These are phyloP conservation scores for Phytopythium helicoides DNA, from an alignment of 352 stramenopile species.

Conservation along the genomic window DNA sequence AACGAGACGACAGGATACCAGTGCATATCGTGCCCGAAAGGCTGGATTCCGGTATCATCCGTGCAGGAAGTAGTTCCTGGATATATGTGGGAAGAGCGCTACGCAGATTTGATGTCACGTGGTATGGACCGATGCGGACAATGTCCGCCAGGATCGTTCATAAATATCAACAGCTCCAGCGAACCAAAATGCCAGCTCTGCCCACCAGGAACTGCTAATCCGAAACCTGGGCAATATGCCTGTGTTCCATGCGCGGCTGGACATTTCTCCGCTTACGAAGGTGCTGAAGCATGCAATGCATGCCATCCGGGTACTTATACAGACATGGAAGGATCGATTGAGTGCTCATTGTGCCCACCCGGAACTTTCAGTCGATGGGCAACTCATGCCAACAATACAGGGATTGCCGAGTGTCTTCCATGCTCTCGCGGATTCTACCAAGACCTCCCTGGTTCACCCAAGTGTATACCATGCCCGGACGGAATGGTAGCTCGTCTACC, in stretches of 20 bases:
- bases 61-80: conserved; percentile 2
- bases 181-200: neutral
- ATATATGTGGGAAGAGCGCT: conserved; percentile 2
- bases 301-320: conserved; percentile 50
- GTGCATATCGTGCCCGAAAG: conserved; percentile 37
- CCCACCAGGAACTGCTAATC: conserved; percentile 3
- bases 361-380: conserved; percentile 29
- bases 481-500: conserved; percentile 32
- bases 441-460: conserved; percentile 14
- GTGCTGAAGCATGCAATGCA: conserved; percentile 18
- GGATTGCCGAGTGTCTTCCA: conserved; percentile 25
- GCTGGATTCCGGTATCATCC: conserved; percentile 9
- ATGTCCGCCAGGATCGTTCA: conserved; percentile 15
- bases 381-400: conserved; percentile 10
- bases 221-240: neutral
- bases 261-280: conserved; percentile 3
- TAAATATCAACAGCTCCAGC: neutral
- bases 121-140: conserved; percentile 3
- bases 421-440: conserved; percentile 46
- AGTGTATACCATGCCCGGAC: conserved; percentile 30
- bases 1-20: conserved; percentile 41
- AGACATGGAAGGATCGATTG: conserved; percentile 20
- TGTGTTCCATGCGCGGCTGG: conserved; percentile 2
- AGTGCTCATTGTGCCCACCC: conserved; percentile 30
- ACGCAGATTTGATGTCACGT: conserved; percentile 8